These are phyloP conservation scores for Alloteropsis semialata DNA, from an alignment of 176 grass and related monocot genomes.

Conservation along the genomic window DNA sequence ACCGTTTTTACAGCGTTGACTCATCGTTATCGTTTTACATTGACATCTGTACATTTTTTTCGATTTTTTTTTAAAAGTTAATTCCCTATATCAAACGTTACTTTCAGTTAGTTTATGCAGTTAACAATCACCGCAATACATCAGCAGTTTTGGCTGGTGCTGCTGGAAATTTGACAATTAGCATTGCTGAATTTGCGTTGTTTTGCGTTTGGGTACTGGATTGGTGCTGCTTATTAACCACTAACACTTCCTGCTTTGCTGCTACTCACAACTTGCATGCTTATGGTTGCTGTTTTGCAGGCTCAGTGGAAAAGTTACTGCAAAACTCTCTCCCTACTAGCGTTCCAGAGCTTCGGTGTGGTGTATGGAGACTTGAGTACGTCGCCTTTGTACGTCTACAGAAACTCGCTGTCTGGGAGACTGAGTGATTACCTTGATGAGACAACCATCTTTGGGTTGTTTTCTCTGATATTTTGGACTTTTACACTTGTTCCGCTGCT, in stretches of 20 bases:
- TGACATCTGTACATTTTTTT: not conserved
- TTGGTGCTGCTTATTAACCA: not conserved
- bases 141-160: not conserved
- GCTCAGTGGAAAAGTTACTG: conserved; percentile 36
- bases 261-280: not conserved
- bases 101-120: not conserved
- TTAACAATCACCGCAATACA: not conserved
- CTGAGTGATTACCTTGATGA: conserved; percentile 35
- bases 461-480: conserved; percentile 72
- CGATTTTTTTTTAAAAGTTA: not conserved
- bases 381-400: conserved; percentile 60
- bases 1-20: not conserved
- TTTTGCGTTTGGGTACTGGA: not conserved
- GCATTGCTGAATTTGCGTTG: not conserved
- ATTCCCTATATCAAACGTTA: not conserved
- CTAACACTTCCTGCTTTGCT: not conserved
- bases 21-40: not conserved
- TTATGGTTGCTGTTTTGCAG: conserved; percentile 32
- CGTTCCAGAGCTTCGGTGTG: conserved; percentile 71
- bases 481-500: conserved; percentile 57
- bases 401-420: conserved; percentile 46
- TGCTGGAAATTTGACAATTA: not conserved
- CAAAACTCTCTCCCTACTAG: conserved; percentile 49
- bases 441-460: conserved; percentile 54
- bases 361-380: conserved; percentile 74